Conservation (phyloP, 495 filamentous ascomycete genomes). For the Terfezia claveryi region DNA sequence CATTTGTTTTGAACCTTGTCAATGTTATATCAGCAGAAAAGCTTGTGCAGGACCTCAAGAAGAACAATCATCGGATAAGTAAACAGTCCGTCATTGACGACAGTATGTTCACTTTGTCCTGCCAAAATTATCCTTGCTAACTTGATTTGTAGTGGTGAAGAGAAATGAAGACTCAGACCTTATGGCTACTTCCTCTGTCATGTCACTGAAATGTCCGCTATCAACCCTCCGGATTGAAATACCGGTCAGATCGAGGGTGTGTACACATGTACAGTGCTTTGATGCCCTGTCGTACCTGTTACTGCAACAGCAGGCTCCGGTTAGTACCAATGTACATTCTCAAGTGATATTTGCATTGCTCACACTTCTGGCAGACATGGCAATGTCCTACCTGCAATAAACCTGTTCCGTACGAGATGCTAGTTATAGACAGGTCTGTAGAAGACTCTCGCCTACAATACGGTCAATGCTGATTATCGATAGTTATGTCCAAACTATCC, state of each 20-base stretch:
- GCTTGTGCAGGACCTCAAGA: conserved; percentile 44
- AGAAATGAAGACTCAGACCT: conserved; percentile 75
- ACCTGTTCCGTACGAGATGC: conserved; percentile 48
- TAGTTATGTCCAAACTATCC: conserved; percentile 77
- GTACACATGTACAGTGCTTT: conserved; percentile 85
- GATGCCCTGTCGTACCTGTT: conserved; percentile 86
- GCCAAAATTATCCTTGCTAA: conserved; percentile 9
- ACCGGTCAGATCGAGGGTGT: conserved; percentile 58
- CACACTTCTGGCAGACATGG: conserved; percentile 38
- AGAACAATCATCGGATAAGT: conserved; percentile 40
- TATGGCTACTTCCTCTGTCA: conserved; percentile 57
- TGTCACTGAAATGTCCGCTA: conserved; percentile 83
- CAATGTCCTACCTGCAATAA: conserved; percentile 82
- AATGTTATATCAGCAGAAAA: conserved; percentile 46
- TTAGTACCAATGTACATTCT: not conserved
- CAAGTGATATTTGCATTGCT: not conserved
- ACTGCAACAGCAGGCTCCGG: conserved; percentile 77
- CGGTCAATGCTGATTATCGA: conserved; percentile 4
- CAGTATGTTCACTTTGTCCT: conserved; percentile 33
- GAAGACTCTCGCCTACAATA: not conserved
- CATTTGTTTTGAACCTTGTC: conserved; percentile 50
- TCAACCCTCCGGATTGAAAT: conserved; percentile 60
- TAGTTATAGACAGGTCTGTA: conserved; percentile 71
- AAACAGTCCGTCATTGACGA: conserved; percentile 64
- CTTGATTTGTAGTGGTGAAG: conserved; percentile 37